These are phyloP conservation scores for Salix udensis DNA, from an alignment of 345 rosid species.

Conservation along the genomic window DNA sequence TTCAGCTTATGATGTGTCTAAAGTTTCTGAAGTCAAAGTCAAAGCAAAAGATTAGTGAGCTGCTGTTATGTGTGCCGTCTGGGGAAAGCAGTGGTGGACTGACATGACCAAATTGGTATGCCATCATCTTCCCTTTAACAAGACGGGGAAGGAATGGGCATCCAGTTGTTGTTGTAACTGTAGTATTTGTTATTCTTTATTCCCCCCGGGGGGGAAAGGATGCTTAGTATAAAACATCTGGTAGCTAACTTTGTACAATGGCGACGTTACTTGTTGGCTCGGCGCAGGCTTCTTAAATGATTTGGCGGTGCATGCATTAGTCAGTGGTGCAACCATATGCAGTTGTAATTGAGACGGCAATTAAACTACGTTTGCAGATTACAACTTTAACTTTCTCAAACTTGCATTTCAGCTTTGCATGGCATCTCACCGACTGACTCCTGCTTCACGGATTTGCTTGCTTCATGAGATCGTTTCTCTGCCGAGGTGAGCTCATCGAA, in stretches of 20 bases:
- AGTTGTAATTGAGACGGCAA: background rate
- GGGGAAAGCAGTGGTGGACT: conserved; percentile 1
- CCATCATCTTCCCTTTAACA: conserved; percentile 4
- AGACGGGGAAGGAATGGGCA: conserved; percentile 12
- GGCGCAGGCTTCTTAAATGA: no score
- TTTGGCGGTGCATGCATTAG: no score
- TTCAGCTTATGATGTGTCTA: conserved; percentile 60
- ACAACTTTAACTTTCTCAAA: background rate
- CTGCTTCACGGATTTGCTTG: background rate
- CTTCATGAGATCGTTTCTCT: background rate
- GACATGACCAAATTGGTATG: background rate
- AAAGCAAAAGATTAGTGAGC: conserved; percentile 66
- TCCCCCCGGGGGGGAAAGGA: no score
- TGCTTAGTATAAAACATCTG: no score
- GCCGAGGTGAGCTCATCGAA: background rate
- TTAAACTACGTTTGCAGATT: background rate
- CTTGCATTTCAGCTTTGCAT: background rate
- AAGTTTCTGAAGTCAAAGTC: conserved; percentile 56
- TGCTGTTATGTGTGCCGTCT: background rate
- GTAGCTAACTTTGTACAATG: no score
- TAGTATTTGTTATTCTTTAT: conserved; percentile 23
- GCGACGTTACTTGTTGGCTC: no score
- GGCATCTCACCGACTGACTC: background rate
- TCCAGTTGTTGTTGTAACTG: conserved; percentile 34
- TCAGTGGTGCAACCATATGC: no score